These are phyloP conservation scores for Rhododendron molle DNA, from an alignment of 148 eudicot species.

Conservation along the genomic window DNA sequence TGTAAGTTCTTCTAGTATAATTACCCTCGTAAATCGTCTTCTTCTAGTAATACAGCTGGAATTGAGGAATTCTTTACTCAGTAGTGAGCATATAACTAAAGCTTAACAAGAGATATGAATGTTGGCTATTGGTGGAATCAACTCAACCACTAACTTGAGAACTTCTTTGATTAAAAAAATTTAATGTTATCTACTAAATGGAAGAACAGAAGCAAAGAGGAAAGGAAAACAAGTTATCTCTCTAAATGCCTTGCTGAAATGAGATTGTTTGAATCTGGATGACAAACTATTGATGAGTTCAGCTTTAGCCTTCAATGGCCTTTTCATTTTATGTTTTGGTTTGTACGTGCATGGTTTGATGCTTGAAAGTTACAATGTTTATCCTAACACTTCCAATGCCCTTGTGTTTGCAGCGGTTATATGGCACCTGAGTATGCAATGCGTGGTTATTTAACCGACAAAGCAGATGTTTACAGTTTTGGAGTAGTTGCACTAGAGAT, in stretches of 20 bases:
- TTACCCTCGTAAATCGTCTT: background rate
- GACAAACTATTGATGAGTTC: background rate
- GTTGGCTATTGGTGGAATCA: background rate
- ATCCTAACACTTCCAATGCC: background rate
- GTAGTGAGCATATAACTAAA: background rate
- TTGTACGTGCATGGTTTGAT: background rate
- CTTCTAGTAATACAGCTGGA: background rate
- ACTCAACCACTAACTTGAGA: background rate
- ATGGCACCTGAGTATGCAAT: constrained; percentile 67
- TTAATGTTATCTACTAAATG: background rate
- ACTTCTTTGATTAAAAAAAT: background rate
- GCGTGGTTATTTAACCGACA: constrained; percentile 51
- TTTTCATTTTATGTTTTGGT: background rate
- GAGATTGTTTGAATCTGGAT: background rate
- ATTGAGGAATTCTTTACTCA: background rate
- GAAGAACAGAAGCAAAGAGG: background rate
- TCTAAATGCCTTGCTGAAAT: background rate
- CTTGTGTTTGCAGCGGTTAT: constrained; percentile 41
- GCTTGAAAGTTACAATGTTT: background rate
- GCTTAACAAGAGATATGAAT: background rate
- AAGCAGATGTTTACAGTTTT: constrained; percentile 59
- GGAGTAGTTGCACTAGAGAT: constrained; percentile 59
- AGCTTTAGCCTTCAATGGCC: background rate
- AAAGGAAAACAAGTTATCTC: background rate
- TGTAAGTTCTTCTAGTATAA: constrained; percentile 27